A percentile compares a stretch with the other conserved stretches of the same genome.
Conservation (phyloP, 345 rosid genomes). For the Trapa bicornis region DNA sequence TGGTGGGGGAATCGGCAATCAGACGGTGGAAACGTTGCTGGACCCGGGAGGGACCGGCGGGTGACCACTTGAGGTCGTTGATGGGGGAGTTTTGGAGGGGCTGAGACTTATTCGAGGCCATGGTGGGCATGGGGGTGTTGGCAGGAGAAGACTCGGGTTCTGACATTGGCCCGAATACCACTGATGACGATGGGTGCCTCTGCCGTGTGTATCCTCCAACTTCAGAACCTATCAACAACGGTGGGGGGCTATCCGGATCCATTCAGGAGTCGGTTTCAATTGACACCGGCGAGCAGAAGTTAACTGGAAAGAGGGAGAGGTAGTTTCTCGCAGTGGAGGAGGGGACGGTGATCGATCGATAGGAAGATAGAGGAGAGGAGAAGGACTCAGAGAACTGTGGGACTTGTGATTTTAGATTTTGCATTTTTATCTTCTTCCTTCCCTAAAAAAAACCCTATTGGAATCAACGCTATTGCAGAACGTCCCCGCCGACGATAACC, state of each 20-base stretch:
- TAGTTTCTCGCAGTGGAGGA: neutral
- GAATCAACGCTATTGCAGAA: too few relatives aligned
- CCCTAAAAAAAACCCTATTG: too few relatives aligned
- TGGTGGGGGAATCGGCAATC: neutral
- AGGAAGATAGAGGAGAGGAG: neutral
- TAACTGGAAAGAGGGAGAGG: neutral
- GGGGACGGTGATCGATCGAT: neutral
- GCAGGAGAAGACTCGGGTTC: slow-evolving; percentile 23
- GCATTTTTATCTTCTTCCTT: too few relatives aligned
- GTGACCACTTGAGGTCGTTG: slow-evolving; percentile 39
- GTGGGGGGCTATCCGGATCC: neutral
- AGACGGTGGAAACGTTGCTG: slow-evolving; percentile 7
- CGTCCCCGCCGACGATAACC: too few relatives aligned
- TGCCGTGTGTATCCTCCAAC: neutral
- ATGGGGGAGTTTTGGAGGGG: slow-evolving; percentile 66
- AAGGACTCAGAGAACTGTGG: neutral
- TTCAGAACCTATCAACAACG: neutral
- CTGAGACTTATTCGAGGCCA: slow-evolving; percentile 30
- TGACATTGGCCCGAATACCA: slow-evolving; percentile 1
- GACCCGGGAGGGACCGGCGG: neutral
- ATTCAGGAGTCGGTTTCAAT: neutral
- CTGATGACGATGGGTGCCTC: neutral
- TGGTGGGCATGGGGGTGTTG: slow-evolving; percentile 13
- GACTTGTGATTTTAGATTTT: too few relatives aligned
- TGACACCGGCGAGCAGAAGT: neutral